These are phyloP conservation scores for Monosporascus sp. DNA, from an alignment of 2,329 filamentous ascomycete genomes.

Conservation along the genomic window DNA sequence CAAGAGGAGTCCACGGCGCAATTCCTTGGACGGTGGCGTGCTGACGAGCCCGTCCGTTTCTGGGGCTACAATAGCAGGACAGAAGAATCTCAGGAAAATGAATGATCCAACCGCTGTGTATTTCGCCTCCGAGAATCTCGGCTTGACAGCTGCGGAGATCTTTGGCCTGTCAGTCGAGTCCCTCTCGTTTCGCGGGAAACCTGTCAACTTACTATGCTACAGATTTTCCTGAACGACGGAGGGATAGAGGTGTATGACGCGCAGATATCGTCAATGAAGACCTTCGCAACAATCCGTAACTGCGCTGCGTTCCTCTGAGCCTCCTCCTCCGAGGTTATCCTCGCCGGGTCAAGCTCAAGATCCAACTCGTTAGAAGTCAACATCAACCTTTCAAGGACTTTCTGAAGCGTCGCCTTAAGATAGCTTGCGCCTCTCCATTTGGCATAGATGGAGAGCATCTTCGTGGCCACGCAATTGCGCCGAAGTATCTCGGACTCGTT, in stretches of 20 bases:
- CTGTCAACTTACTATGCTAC: conserved; percentile 51
- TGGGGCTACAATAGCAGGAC: conserved; percentile 65
- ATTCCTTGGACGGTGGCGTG: conserved; percentile 58
- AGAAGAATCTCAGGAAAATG: conserved; percentile 68
- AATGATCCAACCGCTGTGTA: conserved; percentile 69
- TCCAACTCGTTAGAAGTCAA: conserved; percentile 62
- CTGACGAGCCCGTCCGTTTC: conserved; percentile 62
- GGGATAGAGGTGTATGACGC: conserved; percentile 58
- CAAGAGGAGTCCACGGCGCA: conserved; percentile 61
- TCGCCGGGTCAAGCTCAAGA: conserved; percentile 61
- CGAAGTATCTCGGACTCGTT: conserved; percentile 63
- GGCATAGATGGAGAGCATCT: conserved; percentile 65
- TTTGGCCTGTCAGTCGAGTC: conserved; percentile 20
- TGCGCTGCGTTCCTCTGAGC: conserved; percentile 62
- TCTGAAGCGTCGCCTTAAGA: conserved; percentile 58
- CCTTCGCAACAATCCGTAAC: conserved; percentile 61
- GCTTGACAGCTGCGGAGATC: conserved; percentile 60
- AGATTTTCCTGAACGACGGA: conserved; percentile 60
- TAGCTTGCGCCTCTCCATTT: conserved; percentile 66
- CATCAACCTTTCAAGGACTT: conserved; percentile 62
- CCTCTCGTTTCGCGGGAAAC: background rate
- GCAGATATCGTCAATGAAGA: conserved; percentile 67
- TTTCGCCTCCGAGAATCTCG: conserved; percentile 62
- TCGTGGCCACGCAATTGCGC: conserved; percentile 66
- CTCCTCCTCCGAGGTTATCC: conserved; percentile 56